Evolutionary conservation across 116 monocot genomes (phyloP), one percentile per base, ranked within the genome.

Genomic region (Zostera marina): DNA sequence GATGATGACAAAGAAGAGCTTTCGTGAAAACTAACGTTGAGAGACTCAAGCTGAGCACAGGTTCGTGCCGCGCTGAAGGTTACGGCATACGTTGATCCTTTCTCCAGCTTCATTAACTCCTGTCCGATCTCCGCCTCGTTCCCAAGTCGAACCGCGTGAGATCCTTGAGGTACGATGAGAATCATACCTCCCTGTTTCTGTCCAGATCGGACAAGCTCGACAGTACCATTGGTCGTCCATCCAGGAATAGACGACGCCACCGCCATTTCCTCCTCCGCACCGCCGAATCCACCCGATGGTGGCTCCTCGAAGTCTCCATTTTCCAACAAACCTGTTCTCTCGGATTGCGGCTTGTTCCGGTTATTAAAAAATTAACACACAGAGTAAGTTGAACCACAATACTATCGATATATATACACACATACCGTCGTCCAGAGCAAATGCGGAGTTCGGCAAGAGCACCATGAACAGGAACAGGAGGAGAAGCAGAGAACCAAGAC

Each of bases 111-210:
- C 38, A 22, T 52, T 49, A 94, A 3, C 41, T 24, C 44, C 67
- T 94, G 94, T 25, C 65, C 52, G 9, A 94, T 66, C 61, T 80
- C 82, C 8, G 92, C 88, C 6, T 94, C 94, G 59, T 94, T 94
- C 21, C 94, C 94, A 14, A 94, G 70, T 39, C 94, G 62, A 40
- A 74, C 79, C 5, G 94, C 92, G 22, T 79, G 87, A 53, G 71
- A 66, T 15, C 87, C 94, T 77, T 88, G 79, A 16, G 94, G 94
- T 54, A 94, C 88, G 14, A 94, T 88, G 21, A 94, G 79, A 52
- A 94, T 88, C 94, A 94, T 88, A 58, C 88, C 84, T 12, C 94
- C 94, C 63, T 94, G 94, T 48, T 80, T 76, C 66, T 94, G 88
- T 17, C 82, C 88, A 3, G 85, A 84, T 20, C 75, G 77, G 22